Base-by-base conservation (phyloP, 1,284 basidiomycete species). In the Ceratobasidium sp. region DNA sequence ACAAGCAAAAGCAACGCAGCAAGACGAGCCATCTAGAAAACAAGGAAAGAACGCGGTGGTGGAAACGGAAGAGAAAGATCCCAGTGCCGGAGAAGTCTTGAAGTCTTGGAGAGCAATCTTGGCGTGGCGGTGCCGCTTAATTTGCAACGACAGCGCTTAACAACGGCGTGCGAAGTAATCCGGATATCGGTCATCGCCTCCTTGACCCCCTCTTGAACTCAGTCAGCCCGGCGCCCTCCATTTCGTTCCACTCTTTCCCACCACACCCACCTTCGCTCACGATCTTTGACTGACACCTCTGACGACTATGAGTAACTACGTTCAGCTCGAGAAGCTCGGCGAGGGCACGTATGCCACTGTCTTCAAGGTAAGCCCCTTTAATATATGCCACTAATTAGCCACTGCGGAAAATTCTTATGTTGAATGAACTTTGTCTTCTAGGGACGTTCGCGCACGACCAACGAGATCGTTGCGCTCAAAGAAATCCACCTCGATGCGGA, bases 401-500 rank as follows among this genome's bases (percentile, higher is more conserved):
- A 6, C 27, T 47, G 15, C 3, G 17, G 24, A 11, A 60, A 41
- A 41, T 41, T 36, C n/a, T 1, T 15, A 19, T 27, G 41, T 22
- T 17, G 8, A 29, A 8, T 33, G 31, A 76, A 71, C 80, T 80
- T 14, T 71, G 76, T 19, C 77, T 78, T 51, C 56, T 79, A 95
- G 93, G 94, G 94, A 24, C 88, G 93, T 76, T 93, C 92, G 41
- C 87, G 93, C 77, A 93, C 93, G 44, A 96, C 93, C 29, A 95
- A 95, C 80, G 94, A 96, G 81, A 93, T 95, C 75, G 94, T 96
- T 14, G 94, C 94, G 15, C 84, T 97, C 74, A 97, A 97, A 82
- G 96, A 97, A 84, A 97, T 97, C 77, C 95, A 97, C 80, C 92
- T 98, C 76, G 95, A 98, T 85, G 93, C 96, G 7, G 95, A 98